phyloP scores from a whole-genome alignment of 2,329 filamentous ascomycete genomes.

The Cladosporium phlei region DNA sequence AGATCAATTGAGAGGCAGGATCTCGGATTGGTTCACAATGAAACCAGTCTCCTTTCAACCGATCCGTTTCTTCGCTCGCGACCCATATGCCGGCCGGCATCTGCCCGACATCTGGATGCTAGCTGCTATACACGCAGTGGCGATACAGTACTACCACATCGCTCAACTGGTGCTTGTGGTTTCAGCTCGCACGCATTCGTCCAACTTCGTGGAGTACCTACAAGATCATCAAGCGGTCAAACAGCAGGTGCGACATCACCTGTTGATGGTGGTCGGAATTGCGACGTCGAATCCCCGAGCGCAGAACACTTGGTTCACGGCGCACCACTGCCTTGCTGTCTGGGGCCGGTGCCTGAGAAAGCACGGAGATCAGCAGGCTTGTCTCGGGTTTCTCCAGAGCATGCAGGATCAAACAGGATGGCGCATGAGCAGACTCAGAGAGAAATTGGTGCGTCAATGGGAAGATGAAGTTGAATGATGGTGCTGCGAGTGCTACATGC shows the following conservation, averaged over 20 bases:
- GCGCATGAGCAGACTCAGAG: constrained; percentile 10
- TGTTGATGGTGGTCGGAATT: constrained; percentile 16
- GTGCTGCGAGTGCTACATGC: too few relatives aligned
- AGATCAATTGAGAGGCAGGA: neutral
- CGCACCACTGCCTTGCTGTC: constrained; percentile 18
- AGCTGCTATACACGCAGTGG: constrained; percentile 16
- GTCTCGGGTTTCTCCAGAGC: constrained; percentile 11
- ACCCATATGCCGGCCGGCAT: neutral
- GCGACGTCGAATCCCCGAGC: constrained; percentile 16
- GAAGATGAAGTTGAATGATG: constrained; percentile 14
- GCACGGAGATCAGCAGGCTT: constrained; percentile 15
- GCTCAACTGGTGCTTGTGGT: constrained; percentile 16
- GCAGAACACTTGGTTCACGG: constrained; percentile 20
- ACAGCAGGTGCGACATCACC: constrained; percentile 13
- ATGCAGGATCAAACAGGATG: constrained; percentile 16
- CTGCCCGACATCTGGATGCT: constrained; percentile 19
- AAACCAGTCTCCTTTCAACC: constrained; percentile 5
- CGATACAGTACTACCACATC: constrained; percentile 20
- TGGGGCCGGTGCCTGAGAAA: constrained; percentile 16
- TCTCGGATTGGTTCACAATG: constrained; percentile 1
- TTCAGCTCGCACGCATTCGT: neutral
- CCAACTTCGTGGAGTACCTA: constrained; percentile 12
- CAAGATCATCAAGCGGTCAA: constrained; percentile 11
- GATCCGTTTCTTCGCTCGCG: neutral
- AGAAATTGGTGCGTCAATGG: constrained; percentile 14